phyloP scores from a whole-genome alignment of 2,329 filamentous ascomycete genomes.

The Stromatinia cepivora region DNA sequence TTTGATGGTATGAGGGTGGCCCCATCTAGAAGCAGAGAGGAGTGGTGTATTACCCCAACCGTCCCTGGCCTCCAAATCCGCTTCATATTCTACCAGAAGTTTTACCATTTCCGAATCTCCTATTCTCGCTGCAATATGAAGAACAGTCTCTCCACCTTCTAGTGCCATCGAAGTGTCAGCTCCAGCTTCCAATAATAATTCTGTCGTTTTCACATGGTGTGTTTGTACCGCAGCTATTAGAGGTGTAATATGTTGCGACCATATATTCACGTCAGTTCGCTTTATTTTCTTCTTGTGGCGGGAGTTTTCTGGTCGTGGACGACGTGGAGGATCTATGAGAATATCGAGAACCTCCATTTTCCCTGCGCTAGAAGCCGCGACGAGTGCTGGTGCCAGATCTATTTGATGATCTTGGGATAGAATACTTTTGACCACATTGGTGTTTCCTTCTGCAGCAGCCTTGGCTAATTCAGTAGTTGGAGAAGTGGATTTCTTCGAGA shows the following conservation, averaged over 20 bases:
- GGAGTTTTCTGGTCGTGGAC: slow-evolving; percentile 7
- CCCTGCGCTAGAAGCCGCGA: slow-evolving; percentile 27
- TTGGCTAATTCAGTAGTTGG: slow-evolving; percentile 25
- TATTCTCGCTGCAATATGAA: slow-evolving; percentile 25
- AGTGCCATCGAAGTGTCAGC: slow-evolving; percentile 28
- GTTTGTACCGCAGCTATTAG: slow-evolving; percentile 30
- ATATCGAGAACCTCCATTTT: slow-evolving; percentile 28
- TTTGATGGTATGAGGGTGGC: slow-evolving; percentile 24
- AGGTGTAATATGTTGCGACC: slow-evolving; percentile 27
- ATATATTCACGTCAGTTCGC: slow-evolving; percentile 25
- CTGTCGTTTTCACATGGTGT: slow-evolving; percentile 28
- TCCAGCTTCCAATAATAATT: slow-evolving; percentile 27
- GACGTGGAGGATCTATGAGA: slow-evolving; percentile 24
- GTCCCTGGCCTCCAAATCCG: slow-evolving; percentile 26
- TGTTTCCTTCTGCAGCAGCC: slow-evolving; percentile 24
- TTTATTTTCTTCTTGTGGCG: slow-evolving; percentile 10
- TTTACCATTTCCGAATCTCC: slow-evolving; percentile 29
- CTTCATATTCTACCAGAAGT: slow-evolving; percentile 23
- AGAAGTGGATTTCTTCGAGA: slow-evolving; percentile 17
- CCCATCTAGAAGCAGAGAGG: slow-evolving; percentile 25
- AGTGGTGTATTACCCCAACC: slow-evolving; percentile 28
- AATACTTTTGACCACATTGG: slow-evolving; percentile 8
- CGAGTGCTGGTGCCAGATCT: slow-evolving; percentile 29
- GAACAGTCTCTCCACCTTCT: slow-evolving; percentile 24
- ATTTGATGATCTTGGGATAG: slow-evolving; percentile 25